Evolutionary conservation across 2,329 filamentous ascomycete species (phyloP).

Genomic region (Microascus cirrosus): DNA sequence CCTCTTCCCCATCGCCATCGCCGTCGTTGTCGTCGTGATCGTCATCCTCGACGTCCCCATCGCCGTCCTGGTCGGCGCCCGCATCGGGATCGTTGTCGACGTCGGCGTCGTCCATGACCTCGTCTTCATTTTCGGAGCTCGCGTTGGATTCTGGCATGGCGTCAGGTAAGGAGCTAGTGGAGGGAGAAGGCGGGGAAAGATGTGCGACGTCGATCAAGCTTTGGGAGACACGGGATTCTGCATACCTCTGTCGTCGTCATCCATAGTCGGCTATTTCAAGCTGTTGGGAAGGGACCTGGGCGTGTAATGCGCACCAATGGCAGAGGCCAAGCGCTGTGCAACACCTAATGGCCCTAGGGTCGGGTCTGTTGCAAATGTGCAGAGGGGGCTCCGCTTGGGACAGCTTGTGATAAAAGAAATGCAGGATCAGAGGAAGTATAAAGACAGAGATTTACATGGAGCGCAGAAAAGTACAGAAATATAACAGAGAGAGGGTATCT

Average conservation of each 20-base stretch:
- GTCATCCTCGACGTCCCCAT: conserved; percentile 23
- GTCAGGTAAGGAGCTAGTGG: background rate
- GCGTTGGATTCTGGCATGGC: conserved; percentile 7
- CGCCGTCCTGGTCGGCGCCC: conserved; percentile 20
- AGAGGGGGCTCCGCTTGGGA: background rate
- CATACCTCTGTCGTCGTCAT: conserved; percentile 17
- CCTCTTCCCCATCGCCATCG: conserved; percentile 15
- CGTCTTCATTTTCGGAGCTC: conserved; percentile 33
- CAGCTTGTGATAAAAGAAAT: background rate
- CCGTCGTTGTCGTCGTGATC: conserved; percentile 21
- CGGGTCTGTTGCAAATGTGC: background rate
- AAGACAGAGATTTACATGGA: background rate
- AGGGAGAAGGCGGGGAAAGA: background rate
- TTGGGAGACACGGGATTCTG: background rate
- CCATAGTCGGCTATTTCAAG: conserved; percentile 11
- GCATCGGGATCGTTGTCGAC: conserved; percentile 20
- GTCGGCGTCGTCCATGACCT: conserved; percentile 41
- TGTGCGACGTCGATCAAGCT: background rate
- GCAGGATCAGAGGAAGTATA: background rate
- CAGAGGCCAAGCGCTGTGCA: background rate
- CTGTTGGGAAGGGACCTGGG: background rate
- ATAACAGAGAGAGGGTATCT: background rate
- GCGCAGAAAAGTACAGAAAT: background rate
- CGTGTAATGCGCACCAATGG: background rate
- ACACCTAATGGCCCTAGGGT: background rate